These are phyloP conservation scores for Komagataella phaffii DNA, from an alignment of 805 yeast genomes.

Conservation along the genomic window DNA sequence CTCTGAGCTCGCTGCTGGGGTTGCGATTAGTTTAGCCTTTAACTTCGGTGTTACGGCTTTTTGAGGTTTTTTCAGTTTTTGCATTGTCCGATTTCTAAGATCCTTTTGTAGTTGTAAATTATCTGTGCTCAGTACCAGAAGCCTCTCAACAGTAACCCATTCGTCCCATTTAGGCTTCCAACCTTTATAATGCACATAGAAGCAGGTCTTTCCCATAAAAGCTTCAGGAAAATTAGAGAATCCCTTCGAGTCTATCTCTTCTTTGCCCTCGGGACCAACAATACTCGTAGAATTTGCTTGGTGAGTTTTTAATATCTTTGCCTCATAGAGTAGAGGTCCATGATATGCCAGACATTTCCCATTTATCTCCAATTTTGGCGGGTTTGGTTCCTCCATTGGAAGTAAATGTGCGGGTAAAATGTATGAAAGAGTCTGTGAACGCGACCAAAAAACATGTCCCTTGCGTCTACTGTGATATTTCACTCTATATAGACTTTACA, in stretches of 20 bases:
- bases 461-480: neutral
- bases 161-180: constrained; percentile 97
- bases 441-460: neutral
- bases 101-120: constrained; percentile 52
- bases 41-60: constrained; percentile 2
- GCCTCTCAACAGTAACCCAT: constrained; percentile 69
- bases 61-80: constrained; percentile 20
- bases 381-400: neutral
- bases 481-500: neutral
- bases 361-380: constrained; percentile 3
- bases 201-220: constrained; percentile 23
- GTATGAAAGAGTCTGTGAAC: constrained; percentile 3
- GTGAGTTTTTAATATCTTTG: constrained; percentile 57
- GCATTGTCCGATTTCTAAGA: constrained; percentile 24
- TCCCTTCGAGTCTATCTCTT: constrained; percentile 10
- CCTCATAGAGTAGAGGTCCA: constrained; percentile 84
- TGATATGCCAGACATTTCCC: constrained; percentile 64
- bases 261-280: neutral
- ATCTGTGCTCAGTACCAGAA: constrained; percentile 56
- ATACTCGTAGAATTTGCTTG: constrained; percentile 25
- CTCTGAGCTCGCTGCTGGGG: neutral
- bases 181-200: constrained; percentile 80
- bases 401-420: neutral
- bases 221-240: constrained; percentile 12
- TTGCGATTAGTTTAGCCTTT: neutral